A percentile compares a stretch with the other conserved stretches of the same genome.
Conservation (phyloP, 352 stramenopile genomes). For the Globisporangium paroecandrum region DNA sequence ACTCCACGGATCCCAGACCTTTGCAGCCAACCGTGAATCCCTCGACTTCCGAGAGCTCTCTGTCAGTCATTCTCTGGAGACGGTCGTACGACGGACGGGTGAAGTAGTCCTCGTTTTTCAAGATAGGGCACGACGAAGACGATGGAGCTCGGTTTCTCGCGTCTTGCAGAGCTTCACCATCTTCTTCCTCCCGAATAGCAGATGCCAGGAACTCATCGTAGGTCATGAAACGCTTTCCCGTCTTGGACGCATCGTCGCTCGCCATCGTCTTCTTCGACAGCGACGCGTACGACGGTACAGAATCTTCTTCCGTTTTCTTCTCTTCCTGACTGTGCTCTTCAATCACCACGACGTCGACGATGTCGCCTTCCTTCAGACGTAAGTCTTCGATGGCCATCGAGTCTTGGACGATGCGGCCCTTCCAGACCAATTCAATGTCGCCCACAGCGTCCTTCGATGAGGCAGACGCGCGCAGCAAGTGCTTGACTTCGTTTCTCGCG, state of each 20-base stretch:
- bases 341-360: constrained; percentile 67
- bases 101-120: constrained; percentile 81
- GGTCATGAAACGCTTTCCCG: constrained; percentile 68
- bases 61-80: constrained; percentile 68
- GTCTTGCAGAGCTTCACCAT: constrained; percentile 24
- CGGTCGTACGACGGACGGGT: constrained; percentile 67
- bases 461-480: constrained; percentile 47
- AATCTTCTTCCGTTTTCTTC: constrained; percentile 27
- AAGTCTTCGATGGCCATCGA: constrained; percentile 40
- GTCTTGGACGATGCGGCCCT: constrained; percentile 58
- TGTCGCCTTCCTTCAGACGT: constrained; percentile 58
- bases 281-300: constrained; percentile 19
- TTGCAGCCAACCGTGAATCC: constrained; percentile 79
- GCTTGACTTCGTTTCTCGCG: constrained; percentile 54
- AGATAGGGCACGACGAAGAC: constrained; percentile 46
- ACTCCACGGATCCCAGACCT: constrained; percentile 73
- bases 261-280: constrained; percentile 29
- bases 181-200: constrained; percentile 45
- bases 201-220: constrained; percentile 79
- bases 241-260: constrained; percentile 20
- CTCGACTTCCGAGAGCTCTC: constrained; percentile 66
- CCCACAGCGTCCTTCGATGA: constrained; percentile 29
- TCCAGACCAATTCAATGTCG: constrained; percentile 62
- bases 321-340: constrained; percentile 40
- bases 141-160: constrained; percentile 17